Base-by-base conservation (phyloP, 73 alveolate genomes). In the Paramecium sexaurelia region DNA sequence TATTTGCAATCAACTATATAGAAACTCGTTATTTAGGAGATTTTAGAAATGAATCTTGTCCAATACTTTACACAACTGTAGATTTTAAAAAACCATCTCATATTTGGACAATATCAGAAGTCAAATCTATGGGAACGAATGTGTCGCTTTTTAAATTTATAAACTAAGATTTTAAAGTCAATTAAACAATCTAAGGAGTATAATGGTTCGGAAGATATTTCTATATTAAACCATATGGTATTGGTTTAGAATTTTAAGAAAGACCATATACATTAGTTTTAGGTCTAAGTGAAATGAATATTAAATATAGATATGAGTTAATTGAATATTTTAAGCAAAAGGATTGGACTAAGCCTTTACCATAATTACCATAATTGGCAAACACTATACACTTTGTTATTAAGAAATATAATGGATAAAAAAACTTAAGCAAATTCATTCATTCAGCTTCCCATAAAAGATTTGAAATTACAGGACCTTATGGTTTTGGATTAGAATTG, bases 161-260 rank as follows among this genome's bases (percentile, higher is more conserved):
- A 10, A 68, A 88, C 20, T 32, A 13, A 37, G 45, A 69, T 13
- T 69, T 41, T 43, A 67, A 88, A 27, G 57, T 88, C 17, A 35
- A 55, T 24, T 7, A 55, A 43, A 15, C 69, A 17, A 56, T 88
- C 4, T 43, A 40, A 24, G 94, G 94, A 9, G 94, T 88, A 7
- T 68, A 56, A 41, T 88, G 94, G 94, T 69, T 88, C 39, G 94
- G 94, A 6, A 88, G 94, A 88, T 68, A 82, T 71, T 75, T 88
- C 24, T 43, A 88, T 55, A 29, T 88, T 24, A 61, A 75, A 39
- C 94, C 94, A 1, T 69, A 29, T 39, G 68, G 55, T 0, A 71
- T 55, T 5, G 57, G 91, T 7, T 15, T 88, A 20, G 87, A 69
- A 40, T 32, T 88, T 19, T 29, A 69, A 35, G 84, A 75, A 32